Evolutionary conservation across 1,139 yeast species (phyloP).

Genomic region (Blastobotrys proliferans): DNA sequence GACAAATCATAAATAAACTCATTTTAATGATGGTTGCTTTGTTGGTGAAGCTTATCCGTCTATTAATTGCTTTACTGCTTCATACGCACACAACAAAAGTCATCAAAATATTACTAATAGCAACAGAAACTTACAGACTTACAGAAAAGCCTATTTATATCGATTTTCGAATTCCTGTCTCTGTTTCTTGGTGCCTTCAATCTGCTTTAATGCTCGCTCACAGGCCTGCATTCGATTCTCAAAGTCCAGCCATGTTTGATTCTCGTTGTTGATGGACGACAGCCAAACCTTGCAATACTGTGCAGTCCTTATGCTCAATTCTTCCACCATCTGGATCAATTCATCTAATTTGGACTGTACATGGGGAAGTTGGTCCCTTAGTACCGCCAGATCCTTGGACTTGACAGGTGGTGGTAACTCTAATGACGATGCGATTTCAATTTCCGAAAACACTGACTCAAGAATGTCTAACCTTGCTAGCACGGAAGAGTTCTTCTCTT

Average conservation of each 20-base stretch:
- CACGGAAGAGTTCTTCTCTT: slow-evolving; percentile 10
- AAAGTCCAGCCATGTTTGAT: slow-evolving; percentile 19
- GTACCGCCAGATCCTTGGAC: slow-evolving; percentile 13
- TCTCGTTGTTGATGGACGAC: slow-evolving; percentile 15
- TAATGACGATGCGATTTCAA: slow-evolving; percentile 10
- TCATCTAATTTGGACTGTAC: slow-evolving; percentile 13
- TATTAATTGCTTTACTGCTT: too few species aligned
- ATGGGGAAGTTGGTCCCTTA: slow-evolving; percentile 11
- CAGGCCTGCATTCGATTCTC: slow-evolving; percentile 16
- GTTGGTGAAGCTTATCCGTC: too few species aligned
- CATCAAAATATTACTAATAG: too few species aligned
- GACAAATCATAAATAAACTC: too few species aligned
- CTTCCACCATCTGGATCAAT: slow-evolving; percentile 15
- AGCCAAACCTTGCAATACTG: slow-evolving; percentile 18
- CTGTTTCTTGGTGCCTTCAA: slow-evolving; percentile 10
- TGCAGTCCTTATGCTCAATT: slow-evolving; percentile 21
- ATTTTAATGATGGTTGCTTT: too few species aligned
- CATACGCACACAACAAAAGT: too few species aligned
- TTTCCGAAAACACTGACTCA: slow-evolving; percentile 2
- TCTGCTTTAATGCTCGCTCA: slow-evolving; percentile 16
- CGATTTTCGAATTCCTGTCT: background rate
- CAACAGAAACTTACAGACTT: too few species aligned
- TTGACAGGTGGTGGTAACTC: slow-evolving; percentile 11
- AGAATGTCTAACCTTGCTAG: slow-evolving; percentile 9
- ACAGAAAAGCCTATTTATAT: too few species aligned